phyloP scores from a whole-genome alignment of 1,284 basidiomycete genomes.

The Quambalaria eucalypti region DNA sequence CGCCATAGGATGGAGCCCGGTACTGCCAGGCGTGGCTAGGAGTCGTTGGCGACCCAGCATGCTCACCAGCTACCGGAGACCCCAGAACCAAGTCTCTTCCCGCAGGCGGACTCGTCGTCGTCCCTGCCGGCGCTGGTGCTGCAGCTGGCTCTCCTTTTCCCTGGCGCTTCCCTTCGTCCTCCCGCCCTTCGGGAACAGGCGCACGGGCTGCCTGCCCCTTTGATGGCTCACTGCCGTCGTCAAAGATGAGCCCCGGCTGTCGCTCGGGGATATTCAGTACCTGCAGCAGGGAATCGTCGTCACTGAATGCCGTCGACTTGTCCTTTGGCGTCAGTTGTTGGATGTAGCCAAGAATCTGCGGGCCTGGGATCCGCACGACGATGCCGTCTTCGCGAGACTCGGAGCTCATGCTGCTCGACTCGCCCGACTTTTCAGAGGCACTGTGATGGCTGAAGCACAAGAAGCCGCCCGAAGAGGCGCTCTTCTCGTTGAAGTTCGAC shows the following conservation, averaged over 20 bases:
- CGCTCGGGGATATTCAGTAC: neutral
- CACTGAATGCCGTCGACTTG: neutral
- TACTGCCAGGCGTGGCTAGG: no score
- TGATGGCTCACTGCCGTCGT: neutral
- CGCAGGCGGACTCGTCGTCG: no score
- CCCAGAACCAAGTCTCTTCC: no score
- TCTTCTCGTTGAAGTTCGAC: neutral
- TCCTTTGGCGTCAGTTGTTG: conserved; percentile 1
- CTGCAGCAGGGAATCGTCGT: neutral
- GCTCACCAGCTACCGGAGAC: no score
- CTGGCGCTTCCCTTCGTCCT: no score
- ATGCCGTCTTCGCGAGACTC: neutral
- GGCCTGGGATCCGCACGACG: neutral
- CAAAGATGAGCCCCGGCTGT: neutral
- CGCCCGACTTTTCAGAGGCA: no score
- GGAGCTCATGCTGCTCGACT: neutral
- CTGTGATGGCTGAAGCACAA: neutral
- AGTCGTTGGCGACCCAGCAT: no score
- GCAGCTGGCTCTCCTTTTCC: no score
- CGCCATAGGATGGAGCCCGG: no score
- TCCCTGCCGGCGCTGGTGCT: no score
- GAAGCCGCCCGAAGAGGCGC: neutral
- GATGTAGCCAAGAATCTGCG: conserved; percentile 2
- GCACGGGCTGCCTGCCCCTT: no score
- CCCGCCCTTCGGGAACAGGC: no score